A percentile compares a stretch with the other conserved stretches of the same genome.
Conservation (phyloP, 371 early-diverging fungal genomes). For the Mycotypha africana region DNA sequence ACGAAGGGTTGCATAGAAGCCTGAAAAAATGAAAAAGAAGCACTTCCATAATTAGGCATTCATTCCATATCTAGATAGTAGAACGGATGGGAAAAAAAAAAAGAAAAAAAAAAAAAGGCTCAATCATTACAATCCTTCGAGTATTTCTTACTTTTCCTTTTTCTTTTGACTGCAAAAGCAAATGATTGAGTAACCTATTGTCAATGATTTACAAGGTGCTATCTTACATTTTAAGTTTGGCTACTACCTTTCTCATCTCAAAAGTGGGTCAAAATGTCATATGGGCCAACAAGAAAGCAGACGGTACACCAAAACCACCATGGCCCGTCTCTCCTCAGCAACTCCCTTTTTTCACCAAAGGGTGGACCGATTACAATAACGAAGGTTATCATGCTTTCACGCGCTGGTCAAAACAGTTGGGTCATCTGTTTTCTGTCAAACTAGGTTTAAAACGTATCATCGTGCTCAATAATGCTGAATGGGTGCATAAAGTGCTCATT, state of each 20-base stretch:
- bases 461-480: conserved; percentile 24
- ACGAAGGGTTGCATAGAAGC: no score
- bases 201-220: no score
- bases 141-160: no score
- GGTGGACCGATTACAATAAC: conserved; percentile 12
- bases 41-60: no score
- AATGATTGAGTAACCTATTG: no score
- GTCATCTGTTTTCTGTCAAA: conserved; percentile 23
- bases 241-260: conserved; percentile 3
- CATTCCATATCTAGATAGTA: no score
- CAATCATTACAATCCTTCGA: no score
- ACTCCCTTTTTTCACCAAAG: conserved; percentile 23
- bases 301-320: conserved; percentile 30
- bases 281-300: conserved; percentile 29
- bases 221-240: conserved; percentile 9
- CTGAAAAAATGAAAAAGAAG: no score
- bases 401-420: conserved; percentile 22
- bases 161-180: no score
- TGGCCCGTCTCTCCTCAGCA: conserved; percentile 30
- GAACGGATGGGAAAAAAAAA: no score
- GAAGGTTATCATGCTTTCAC: conserved; percentile 22
- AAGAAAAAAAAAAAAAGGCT: no score
- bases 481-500: conserved; percentile 24
- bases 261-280: conserved; percentile 9
- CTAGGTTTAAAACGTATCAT: conserved; percentile 29